Conservation (phyloP, 2,329 filamentous ascomycete species). For the Aulographum hederae region DNA sequence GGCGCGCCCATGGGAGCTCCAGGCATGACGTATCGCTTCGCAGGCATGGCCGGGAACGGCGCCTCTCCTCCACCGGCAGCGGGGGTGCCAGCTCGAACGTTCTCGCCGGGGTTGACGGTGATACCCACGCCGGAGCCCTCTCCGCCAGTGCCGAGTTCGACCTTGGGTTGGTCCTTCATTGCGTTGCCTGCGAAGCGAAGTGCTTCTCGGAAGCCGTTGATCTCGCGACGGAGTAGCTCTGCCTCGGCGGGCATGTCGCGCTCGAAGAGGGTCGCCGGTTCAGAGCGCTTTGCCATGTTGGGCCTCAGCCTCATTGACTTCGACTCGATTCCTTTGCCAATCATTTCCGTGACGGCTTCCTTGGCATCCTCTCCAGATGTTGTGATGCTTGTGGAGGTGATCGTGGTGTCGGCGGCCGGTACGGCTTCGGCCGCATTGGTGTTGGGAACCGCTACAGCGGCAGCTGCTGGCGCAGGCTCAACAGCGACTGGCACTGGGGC, state of each 20-base stretch:
- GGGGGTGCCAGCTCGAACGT: constrained; percentile 18
- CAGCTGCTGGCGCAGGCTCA: not conserved
- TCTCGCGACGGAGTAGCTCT: constrained; percentile 26
- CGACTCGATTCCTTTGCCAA: not conserved
- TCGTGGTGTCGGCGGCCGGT: not conserved
- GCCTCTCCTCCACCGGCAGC: constrained; percentile 4
- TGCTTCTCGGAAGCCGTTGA: constrained; percentile 29
- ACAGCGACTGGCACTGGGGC: not conserved
- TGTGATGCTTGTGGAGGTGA: no score
- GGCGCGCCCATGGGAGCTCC: constrained; percentile 1
- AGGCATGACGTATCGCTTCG: not conserved
- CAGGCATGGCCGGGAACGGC: not conserved
- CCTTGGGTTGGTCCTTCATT: constrained; percentile 26
- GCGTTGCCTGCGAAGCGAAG: constrained; percentile 28
- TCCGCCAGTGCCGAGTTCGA: constrained; percentile 28
- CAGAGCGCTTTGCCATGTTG: not conserved
- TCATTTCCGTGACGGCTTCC: not conserved
- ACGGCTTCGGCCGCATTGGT: not conserved
- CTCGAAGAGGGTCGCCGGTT: constrained; percentile 3
- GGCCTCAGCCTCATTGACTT: not conserved
- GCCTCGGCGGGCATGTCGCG: constrained; percentile 13
- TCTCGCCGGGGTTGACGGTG: constrained; percentile 18
- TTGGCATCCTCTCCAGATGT: no score
- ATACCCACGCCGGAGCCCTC: constrained; percentile 23
- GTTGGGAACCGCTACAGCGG: not conserved